Evolutionary conservation across 2,329 filamentous ascomycete genomes (phyloP).

Genomic region (Fusarium sp.): DNA sequence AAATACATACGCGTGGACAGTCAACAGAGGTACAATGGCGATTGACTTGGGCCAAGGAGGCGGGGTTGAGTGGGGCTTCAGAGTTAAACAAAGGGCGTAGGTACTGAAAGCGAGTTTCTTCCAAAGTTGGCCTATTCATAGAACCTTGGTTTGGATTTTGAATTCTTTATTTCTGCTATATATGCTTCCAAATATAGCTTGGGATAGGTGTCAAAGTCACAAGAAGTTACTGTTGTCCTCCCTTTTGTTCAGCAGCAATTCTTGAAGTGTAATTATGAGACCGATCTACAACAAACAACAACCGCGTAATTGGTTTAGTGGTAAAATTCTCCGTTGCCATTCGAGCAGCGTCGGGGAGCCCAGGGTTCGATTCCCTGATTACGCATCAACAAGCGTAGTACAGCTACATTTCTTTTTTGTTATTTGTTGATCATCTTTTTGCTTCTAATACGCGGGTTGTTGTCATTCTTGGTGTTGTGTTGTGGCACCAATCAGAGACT

Average conservation of each 20-base stretch:
- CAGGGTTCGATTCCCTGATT: not conserved
- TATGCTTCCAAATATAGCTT: too few species aligned
- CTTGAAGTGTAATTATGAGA: not conserved
- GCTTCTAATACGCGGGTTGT: too few species aligned
- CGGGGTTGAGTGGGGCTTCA: constrained; percentile 15
- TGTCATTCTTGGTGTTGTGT: not conserved
- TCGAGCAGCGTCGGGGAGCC: not conserved
- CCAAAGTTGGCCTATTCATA: too few species aligned
- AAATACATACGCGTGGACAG: not conserved
- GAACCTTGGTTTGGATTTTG: not conserved
- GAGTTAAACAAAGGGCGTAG: not conserved
- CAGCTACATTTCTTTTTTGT: not conserved
- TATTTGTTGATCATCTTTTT: not conserved
- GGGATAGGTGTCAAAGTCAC: too few species aligned
- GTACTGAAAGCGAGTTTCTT: not conserved
- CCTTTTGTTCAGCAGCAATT: too few species aligned
- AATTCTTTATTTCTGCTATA: too few species aligned
- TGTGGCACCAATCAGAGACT: too few species aligned
- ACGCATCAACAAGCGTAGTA: not conserved
- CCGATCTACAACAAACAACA: not conserved
- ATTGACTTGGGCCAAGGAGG: not conserved
- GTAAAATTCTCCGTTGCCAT: not conserved
- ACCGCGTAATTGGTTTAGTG: not conserved
- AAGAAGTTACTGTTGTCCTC: too few species aligned
- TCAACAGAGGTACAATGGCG: not conserved